These are phyloP conservation scores for Pestalotiopsis sp. DNA, from an alignment of 2,329 filamentous ascomycete genomes.

Conservation along the genomic window DNA sequence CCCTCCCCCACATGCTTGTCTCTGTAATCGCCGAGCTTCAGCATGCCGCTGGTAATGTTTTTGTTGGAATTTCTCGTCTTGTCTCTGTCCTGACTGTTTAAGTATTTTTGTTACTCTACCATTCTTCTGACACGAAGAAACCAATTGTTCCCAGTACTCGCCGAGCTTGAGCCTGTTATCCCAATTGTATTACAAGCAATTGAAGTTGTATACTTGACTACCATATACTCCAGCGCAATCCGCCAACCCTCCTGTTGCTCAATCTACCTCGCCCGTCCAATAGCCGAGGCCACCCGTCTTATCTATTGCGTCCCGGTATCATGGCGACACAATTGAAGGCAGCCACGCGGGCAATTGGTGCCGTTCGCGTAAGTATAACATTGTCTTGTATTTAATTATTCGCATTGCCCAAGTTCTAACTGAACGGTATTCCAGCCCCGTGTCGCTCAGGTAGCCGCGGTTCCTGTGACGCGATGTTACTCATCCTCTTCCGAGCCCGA, in stretches of 20 bases:
- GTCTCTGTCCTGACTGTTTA: background rate
- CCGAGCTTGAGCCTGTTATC: background rate
- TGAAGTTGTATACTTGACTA: background rate
- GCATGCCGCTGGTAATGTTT: background rate
- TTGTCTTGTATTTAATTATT: background rate
- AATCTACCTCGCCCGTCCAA: background rate
- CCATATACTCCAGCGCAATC: background rate
- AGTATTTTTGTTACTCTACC: background rate
- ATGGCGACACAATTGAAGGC: conserved; percentile 69
- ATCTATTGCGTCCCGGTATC: conserved; percentile 16
- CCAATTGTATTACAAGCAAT: background rate
- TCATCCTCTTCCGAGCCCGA: conserved; percentile 79
- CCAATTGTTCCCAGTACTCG: background rate
- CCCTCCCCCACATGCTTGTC: conserved; percentile 1
- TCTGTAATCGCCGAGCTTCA: conserved; percentile 6
- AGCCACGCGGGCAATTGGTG: conserved; percentile 64
- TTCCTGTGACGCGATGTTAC: conserved; percentile 57
- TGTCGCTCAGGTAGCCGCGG: conserved; percentile 27
- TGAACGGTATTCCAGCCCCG: conserved; percentile 25
- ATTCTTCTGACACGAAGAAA: background rate
- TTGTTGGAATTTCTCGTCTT: background rate
- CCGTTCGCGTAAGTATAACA: conserved; percentile 57
- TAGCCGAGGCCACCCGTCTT: conserved; percentile 10
- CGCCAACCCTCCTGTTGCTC: background rate
- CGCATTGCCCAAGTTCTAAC: background rate